A percentile compares a stretch with the other conserved stretches of the same genome.
Conservation (phyloP, 495 filamentous ascomycete species). For the Tuber melanosporum region DNA sequence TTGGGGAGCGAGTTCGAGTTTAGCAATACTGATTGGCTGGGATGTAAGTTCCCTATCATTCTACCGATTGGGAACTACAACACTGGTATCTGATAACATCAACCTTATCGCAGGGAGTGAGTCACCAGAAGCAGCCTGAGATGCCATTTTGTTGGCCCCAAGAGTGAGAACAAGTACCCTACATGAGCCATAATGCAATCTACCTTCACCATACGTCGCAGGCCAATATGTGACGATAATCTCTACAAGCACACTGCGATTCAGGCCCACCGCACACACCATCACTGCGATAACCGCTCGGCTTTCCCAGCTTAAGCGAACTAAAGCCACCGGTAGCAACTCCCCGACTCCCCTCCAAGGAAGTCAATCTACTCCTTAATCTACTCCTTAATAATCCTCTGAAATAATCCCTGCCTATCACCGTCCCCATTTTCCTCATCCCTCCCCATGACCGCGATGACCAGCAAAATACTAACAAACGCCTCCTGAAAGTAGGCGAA, state of each 20-base stretch:
- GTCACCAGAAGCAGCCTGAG: background rate
- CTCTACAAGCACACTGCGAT: background rate
- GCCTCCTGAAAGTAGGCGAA: constrained; percentile 63
- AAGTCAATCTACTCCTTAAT: constrained; percentile 54
- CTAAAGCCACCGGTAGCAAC: background rate
- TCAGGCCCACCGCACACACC: background rate
- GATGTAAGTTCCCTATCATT: background rate
- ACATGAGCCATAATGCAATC: background rate
- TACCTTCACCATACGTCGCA: background rate
- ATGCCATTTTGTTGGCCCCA: background rate
- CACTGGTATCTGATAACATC: background rate
- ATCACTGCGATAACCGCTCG: background rate
- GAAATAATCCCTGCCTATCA: constrained; percentile 12
- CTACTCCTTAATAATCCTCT: constrained; percentile 54
- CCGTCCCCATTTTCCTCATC: constrained; percentile 15
- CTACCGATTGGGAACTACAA: background rate
- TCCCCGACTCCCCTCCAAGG: constrained; percentile 53
- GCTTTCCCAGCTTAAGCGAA: background rate
- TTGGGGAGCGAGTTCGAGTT: background rate
- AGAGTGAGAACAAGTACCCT: background rate
- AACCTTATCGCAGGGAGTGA: background rate
- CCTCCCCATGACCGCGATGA: constrained; percentile 43
- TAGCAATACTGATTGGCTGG: background rate
- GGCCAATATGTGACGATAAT: background rate
- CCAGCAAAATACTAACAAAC: constrained; percentile 55